Evolutionary conservation across 2,329 filamentous ascomycete species (phyloP).

Genomic region (Eutypella sp.): DNA sequence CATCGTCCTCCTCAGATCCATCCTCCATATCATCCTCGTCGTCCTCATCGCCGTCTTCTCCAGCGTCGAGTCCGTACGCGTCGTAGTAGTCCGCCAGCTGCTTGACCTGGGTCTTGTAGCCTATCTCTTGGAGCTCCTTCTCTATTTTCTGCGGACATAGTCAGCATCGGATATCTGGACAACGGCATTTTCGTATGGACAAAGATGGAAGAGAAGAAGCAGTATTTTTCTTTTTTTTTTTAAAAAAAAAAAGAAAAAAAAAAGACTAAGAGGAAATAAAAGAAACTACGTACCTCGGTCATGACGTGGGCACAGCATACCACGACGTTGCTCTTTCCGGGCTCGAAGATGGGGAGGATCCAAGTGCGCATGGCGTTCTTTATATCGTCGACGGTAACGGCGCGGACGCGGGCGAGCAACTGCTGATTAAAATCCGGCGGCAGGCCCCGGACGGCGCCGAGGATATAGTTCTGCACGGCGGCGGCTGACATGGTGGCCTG

Average conservation of each 20-base stretch:
- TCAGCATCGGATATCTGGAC: neutral
- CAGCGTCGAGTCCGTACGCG: constrained; percentile 74
- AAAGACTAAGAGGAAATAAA: neutral
- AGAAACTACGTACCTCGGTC: constrained; percentile 62
- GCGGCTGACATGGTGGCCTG: constrained; percentile 80
- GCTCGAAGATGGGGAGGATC: constrained; percentile 74
- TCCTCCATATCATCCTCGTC: constrained; percentile 12
- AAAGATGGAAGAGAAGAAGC: too few relatives aligned
- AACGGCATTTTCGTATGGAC: too few relatives aligned
- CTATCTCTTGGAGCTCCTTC: constrained; percentile 66
- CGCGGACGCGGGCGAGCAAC: constrained; percentile 71
- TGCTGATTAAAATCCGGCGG: constrained; percentile 72
- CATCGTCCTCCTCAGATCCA: constrained; percentile 13
- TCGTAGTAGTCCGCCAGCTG: constrained; percentile 79
- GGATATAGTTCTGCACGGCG: constrained; percentile 77
- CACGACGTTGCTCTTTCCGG: constrained; percentile 76
- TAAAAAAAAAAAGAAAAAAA: neutral
- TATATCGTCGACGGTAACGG: constrained; percentile 72
- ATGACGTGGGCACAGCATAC: constrained; percentile 84
- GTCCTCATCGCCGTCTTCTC: constrained; percentile 48
- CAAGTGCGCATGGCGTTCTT: constrained; percentile 67
- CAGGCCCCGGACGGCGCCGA: constrained; percentile 72
- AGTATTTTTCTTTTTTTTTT: too few relatives aligned
- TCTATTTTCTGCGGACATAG: constrained; percentile 57
- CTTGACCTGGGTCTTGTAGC: constrained; percentile 74